Conservation (phyloP, 2,329 filamentous ascomycete species). For the Hymenoscyphus albidus region DNA sequence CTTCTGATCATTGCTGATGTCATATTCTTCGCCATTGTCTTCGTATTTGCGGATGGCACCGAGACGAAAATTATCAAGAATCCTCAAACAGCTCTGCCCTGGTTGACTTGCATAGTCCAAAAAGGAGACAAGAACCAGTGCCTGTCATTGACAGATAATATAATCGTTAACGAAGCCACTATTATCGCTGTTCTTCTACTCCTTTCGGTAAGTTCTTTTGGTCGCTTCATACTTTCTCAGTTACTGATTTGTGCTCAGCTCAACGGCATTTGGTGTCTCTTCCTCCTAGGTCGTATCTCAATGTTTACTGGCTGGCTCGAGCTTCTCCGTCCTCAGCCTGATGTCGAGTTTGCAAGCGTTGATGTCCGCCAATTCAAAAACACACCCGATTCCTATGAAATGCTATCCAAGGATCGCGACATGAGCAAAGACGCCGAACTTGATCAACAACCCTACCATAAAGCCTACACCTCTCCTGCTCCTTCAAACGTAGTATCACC, state of each 20-base stretch:
- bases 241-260: slow-evolving; percentile 46
- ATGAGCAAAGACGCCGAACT: slow-evolving; percentile 18
- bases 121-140: slow-evolving; percentile 65
- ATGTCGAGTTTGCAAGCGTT: slow-evolving; percentile 83
- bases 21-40: slow-evolving; percentile 88
- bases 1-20: slow-evolving; percentile 87
- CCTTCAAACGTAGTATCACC: slow-evolving; percentile 16
- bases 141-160: slow-evolving; percentile 50
- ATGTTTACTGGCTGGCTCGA: slow-evolving; percentile 84
- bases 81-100: slow-evolving; percentile 52
- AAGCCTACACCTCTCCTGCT: slow-evolving; percentile 27
- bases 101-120: slow-evolving; percentile 67
- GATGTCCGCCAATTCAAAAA: slow-evolving; percentile 64
- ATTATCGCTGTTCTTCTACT: slow-evolving; percentile 79
- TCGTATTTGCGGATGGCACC: slow-evolving; percentile 80
- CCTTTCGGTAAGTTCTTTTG: slow-evolving; percentile 59
- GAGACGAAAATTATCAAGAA: slow-evolving; percentile 27
- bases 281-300: slow-evolving; percentile 77
- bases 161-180: slow-evolving; percentile 72
- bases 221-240: background rate
- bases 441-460: background rate
- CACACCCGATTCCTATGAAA: slow-evolving; percentile 70
- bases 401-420: slow-evolving; percentile 53
- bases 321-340: slow-evolving; percentile 50
- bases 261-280: slow-evolving; percentile 79